A percentile compares a stretch with the other conserved stretches of the same genome.
phyloP scores from a whole-genome alignment of 352 stramenopile genomes.

The Phytophthora quininea region DNA sequence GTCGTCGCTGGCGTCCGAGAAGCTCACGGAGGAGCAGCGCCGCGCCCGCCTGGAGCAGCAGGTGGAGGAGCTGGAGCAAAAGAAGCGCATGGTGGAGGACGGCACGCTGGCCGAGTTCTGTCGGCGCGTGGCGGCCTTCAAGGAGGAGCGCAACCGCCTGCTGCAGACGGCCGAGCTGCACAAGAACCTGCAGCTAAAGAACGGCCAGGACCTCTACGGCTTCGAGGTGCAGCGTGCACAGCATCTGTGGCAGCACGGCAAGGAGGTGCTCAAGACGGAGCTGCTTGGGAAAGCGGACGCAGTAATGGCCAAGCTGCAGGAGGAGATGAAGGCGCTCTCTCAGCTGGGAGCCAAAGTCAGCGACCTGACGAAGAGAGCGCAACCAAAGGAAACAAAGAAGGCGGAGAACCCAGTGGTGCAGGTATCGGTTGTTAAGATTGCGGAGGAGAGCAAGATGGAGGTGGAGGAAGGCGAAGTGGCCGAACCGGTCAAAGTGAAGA shows the following conservation, averaged over 20 bases:
- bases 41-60: slow-evolving; percentile 54
- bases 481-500: slow-evolving; percentile 17
- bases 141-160: slow-evolving; percentile 77
- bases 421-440: slow-evolving; percentile 20
- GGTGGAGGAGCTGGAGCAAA: slow-evolving; percentile 78
- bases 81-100: slow-evolving; percentile 86
- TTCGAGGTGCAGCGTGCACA: slow-evolving; percentile 78
- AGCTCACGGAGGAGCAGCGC: slow-evolving; percentile 42
- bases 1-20: slow-evolving; percentile 50
- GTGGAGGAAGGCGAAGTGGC: slow-evolving; percentile 34
- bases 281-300: slow-evolving; percentile 55
- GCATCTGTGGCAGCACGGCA: slow-evolving; percentile 70
- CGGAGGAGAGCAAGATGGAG: slow-evolving; percentile 17
- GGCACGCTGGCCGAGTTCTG: slow-evolving; percentile 84
- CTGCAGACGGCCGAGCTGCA: slow-evolving; percentile 80
- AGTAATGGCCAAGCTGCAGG: slow-evolving; percentile 52
- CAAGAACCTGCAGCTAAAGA: slow-evolving; percentile 87
- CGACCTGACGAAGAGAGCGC: slow-evolving; percentile 8
- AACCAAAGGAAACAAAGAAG: slow-evolving; percentile 9
- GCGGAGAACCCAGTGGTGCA: slow-evolving; percentile 9
- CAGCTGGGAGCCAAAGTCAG: slow-evolving; percentile 28
- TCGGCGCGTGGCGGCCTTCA: slow-evolving; percentile 82
- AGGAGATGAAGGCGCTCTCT: slow-evolving; percentile 52
- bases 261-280: slow-evolving; percentile 58
- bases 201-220: slow-evolving; percentile 76